These are phyloP conservation scores for Debaryomyces sp. DNA, from an alignment of 1,139 yeast species.

Conservation along the genomic window DNA sequence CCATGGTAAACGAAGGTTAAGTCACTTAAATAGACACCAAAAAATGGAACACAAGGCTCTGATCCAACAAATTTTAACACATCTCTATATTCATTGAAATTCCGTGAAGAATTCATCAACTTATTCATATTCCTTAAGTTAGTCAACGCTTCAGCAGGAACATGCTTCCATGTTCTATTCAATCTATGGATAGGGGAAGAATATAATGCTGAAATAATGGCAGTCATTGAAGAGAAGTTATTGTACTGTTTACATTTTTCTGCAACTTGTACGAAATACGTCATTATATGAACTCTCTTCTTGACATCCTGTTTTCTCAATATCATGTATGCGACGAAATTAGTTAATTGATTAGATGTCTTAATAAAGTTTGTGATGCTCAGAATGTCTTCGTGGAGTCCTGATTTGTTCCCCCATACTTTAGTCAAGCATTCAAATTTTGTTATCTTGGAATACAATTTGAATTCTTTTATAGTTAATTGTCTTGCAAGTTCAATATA, in stretches of 20 bases:
- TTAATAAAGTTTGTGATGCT: slow-evolving; percentile 68
- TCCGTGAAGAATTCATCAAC: slow-evolving; percentile 86
- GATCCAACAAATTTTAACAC: slow-evolving; percentile 69
- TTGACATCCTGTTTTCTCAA: slow-evolving; percentile 62
- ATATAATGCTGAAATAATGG: slow-evolving; percentile 83
- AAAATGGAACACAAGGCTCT: slow-evolving; percentile 88
- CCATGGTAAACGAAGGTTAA: slow-evolving; percentile 90
- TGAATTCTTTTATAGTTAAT: slow-evolving; percentile 77
- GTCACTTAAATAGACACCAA: slow-evolving; percentile 89
- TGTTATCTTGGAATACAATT: slow-evolving; percentile 65
- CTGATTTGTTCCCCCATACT: slow-evolving; percentile 75
- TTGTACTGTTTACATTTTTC: slow-evolving; percentile 75
- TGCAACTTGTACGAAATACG: slow-evolving; percentile 80
- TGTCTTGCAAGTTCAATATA: slow-evolving; percentile 82
- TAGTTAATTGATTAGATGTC: slow-evolving; percentile 83
- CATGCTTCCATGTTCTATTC: slow-evolving; percentile 80
- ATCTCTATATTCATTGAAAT: slow-evolving; percentile 86
- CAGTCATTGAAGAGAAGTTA: slow-evolving; percentile 92
- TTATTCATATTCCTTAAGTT: slow-evolving; percentile 73
- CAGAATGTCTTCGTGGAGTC: slow-evolving; percentile 54
- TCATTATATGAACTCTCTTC: slow-evolving; percentile 69
- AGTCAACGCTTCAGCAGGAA: slow-evolving; percentile 52
- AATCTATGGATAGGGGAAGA: slow-evolving; percentile 87
- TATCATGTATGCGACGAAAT: slow-evolving; percentile 81
- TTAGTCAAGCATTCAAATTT: slow-evolving; percentile 78